A percentile compares a stretch with the other conserved stretches of the same genome.
phyloP scores from a whole-genome alignment of 164 flowering plant genomes.

The Piper longum region DNA sequence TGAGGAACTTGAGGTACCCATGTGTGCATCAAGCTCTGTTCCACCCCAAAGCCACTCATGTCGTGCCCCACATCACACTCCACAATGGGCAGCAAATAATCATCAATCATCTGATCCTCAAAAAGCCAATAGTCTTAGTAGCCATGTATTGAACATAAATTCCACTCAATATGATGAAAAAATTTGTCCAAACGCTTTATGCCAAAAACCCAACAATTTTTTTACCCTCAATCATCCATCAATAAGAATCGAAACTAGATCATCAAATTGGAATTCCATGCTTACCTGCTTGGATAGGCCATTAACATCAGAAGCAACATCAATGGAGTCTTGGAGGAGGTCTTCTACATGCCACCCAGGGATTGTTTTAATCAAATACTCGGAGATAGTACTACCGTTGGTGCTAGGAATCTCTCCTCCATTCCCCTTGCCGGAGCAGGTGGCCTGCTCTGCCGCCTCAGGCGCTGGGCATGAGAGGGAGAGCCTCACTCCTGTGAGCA shows the following conservation, averaged over 20 bases:
- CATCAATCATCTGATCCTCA: slow-evolving; percentile 14
- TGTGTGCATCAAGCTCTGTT: slow-evolving; percentile 2
- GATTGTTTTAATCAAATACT: slow-evolving; percentile 63
- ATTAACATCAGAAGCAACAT: background rate
- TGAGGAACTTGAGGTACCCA: slow-evolving; percentile 55
- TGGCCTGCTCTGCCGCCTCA: background rate
- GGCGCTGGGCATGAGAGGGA: slow-evolving; percentile 19
- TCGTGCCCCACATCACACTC: slow-evolving; percentile 19
- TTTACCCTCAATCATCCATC: background rate
- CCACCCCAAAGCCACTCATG: slow-evolving; percentile 10
- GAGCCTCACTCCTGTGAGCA: slow-evolving; percentile 77
- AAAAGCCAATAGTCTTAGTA: background rate
- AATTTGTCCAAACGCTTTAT: no score
- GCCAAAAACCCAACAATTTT: no score
- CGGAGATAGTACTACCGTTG: slow-evolving; percentile 62
- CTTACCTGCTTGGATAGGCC: slow-evolving; percentile 2
- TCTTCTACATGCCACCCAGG: slow-evolving; percentile 97
- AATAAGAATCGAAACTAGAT: background rate
- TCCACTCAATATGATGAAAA: no score
- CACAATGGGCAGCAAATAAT: slow-evolving; percentile 19
- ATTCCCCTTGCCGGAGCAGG: background rate
- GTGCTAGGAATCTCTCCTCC: slow-evolving; percentile 24
- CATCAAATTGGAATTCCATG: no score
- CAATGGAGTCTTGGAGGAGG: slow-evolving; percentile 38
- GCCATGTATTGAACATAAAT: background rate